These are phyloP conservation scores for Aspergillus brasiliensis DNA, from an alignment of 2,329 filamentous ascomycete species.

Conservation along the genomic window DNA sequence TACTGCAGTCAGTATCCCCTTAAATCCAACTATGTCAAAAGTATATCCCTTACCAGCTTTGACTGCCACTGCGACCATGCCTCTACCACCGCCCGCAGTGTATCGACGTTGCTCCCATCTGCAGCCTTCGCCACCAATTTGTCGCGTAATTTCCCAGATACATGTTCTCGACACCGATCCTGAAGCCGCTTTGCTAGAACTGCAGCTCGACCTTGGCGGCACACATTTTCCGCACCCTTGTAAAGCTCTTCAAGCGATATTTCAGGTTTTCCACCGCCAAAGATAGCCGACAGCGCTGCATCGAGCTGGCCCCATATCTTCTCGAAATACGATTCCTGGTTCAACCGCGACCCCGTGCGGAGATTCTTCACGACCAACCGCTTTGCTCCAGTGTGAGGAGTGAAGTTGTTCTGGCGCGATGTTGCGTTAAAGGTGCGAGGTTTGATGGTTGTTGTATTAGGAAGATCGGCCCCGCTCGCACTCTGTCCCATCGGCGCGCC, in stretches of 20 bases:
- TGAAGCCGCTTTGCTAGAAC: conserved; percentile 69
- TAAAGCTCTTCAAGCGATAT: conserved; percentile 87
- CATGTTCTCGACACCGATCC: conserved; percentile 66
- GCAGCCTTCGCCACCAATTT: conserved; percentile 59
- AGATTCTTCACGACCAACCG: conserved; percentile 95
- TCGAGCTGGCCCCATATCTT: conserved; percentile 75
- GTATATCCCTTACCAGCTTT: conserved; percentile 63
- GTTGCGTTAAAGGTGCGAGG: conserved; percentile 34
- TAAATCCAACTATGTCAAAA: not conserved
- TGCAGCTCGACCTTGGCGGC: conserved; percentile 72
- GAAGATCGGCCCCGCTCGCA: conserved; percentile 37
- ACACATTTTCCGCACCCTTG: conserved; percentile 87
- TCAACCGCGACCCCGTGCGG: conserved; percentile 62
- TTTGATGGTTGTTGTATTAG: conserved; percentile 28
- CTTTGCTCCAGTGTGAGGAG: conserved; percentile 74
- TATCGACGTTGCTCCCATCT: conserved; percentile 62
- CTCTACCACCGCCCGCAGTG: conserved; percentile 61
- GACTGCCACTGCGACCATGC: conserved; percentile 78
- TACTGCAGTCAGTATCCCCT: conserved; percentile 35
- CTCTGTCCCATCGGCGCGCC: conserved; percentile 48
- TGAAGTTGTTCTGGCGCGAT: conserved; percentile 56
- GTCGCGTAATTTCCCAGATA: conserved; percentile 57
- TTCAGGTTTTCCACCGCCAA: conserved; percentile 63
- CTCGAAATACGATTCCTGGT: conserved; percentile 76
- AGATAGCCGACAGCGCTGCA: conserved; percentile 71